Evolutionary conservation across 2,329 filamentous ascomycete genomes (phyloP), one percentile per base, ranked within the genome.

Genomic region (Scedosporium dehoogii): DNA sequence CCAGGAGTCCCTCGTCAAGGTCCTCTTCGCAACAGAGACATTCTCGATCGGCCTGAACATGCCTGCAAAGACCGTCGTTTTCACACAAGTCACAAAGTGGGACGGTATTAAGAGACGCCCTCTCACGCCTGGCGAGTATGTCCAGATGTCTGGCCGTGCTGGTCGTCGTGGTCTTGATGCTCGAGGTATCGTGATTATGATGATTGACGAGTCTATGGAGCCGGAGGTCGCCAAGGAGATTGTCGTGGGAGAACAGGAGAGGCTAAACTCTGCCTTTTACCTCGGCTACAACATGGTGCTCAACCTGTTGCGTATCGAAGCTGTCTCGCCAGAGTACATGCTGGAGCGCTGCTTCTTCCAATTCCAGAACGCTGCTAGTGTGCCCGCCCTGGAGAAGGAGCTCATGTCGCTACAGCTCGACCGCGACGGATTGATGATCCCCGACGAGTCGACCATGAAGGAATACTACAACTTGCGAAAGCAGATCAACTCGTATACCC

Each of bases 231-330:
- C 94, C 51, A 96, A 96, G 75, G 88, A 90, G 66, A 97, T 99
- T 68, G 94, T 99, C 12, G 91, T 94, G 61, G 94, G 94, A 67
- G 90, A 97, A 71, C 94, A 99, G 74, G 96, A 99, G 74, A 92
- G 92, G 68, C 86, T 99, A 33, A 97, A 97, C 76, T 97, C 94
- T 3, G 94, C 94, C 1, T 99, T 99, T 76, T 91, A 99, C 73
- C 83, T 99, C 16, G 92, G 94, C 38, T 99, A 99, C 81, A 99
- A 99, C 78, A 99, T 99, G 94, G 91, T 99, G 71, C 81, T 99
- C 63, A 99, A 99, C 71, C 77, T 99, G 65, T 88, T 97, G 74
- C 85, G 94, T 75, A 93, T 99, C n/a, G 94, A 99, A 73, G 93
- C 92, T n/a, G 96, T 99, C 59, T 97, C 92, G 7, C 94, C 96